These are phyloP conservation scores for Lactarius quietus DNA, from an alignment of 768 basidiomycete genomes.

Conservation along the genomic window DNA sequence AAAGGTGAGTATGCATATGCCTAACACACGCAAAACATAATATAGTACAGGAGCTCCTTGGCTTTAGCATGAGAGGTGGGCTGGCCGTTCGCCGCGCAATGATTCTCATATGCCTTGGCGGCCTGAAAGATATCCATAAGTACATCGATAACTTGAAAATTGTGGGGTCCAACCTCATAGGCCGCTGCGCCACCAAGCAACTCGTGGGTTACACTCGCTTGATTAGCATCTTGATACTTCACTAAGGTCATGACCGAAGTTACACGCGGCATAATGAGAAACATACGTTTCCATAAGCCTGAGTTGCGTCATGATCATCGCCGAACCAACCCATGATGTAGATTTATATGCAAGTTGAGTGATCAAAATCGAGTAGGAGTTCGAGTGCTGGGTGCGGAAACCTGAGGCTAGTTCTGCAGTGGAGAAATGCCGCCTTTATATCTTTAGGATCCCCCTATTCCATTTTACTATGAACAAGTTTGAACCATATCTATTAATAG, in stretches of 20 bases:
- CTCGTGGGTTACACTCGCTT: constrained; percentile 61
- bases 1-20: constrained; percentile 9
- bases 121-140: no score
- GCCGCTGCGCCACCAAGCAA: constrained; percentile 63
- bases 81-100: constrained; percentile 47
- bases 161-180: constrained; percentile 55
- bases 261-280: neutral
- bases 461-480: no score
- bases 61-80: constrained; percentile 49
- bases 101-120: constrained; percentile 60
- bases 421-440: neutral
- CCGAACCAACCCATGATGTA: constrained; percentile 11
- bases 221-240: constrained; percentile 35
- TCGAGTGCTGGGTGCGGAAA: neutral
- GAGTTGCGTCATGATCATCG: neutral
- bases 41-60: constrained; percentile 50
- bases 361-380: neutral
- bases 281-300: neutral
- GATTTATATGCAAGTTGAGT: neutral
- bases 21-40: neutral
- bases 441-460: no score
- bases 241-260: neutral
- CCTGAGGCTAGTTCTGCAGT: neutral
- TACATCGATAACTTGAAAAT: no score
- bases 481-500: no score